These are phyloP conservation scores for Hirschfeldia incana DNA, from an alignment of 345 rosid species.

Conservation along the genomic window DNA sequence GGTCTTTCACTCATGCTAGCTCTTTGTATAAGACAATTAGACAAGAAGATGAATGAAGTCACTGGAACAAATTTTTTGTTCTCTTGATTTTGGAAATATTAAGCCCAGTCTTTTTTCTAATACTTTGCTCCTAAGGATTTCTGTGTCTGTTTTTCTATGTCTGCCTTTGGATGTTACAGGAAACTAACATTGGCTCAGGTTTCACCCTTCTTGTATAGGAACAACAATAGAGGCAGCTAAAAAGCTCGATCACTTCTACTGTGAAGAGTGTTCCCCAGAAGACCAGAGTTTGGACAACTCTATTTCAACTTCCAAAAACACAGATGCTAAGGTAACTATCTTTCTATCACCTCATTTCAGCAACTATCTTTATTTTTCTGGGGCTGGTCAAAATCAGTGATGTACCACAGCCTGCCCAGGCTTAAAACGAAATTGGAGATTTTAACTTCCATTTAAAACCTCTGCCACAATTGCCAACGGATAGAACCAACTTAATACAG, in stretches of 20 bases:
- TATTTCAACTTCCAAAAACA: slow-evolving; percentile 47
- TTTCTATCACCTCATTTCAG: background rate
- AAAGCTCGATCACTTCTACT: slow-evolving; percentile 79
- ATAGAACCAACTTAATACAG: too few species aligned
- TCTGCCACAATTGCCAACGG: background rate
- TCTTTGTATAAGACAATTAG: background rate
- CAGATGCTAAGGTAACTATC: slow-evolving; percentile 69
- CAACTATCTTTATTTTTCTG: background rate
- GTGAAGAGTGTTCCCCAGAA: slow-evolving; percentile 78
- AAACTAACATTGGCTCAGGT: slow-evolving; percentile 78
- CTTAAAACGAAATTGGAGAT: background rate
- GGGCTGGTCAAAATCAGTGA: background rate
- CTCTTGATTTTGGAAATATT: slow-evolving; percentile 6
- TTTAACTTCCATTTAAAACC: background rate
- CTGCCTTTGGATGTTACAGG: slow-evolving; percentile 18
- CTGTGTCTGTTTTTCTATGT: background rate
- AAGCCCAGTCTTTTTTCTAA: background rate
- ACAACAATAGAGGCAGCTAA: slow-evolving; percentile 80
- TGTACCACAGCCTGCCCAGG: background rate
- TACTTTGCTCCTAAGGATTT: background rate
- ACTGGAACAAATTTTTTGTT: background rate
- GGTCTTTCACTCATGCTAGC: slow-evolving; percentile 6
- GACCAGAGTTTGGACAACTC: slow-evolving; percentile 62
- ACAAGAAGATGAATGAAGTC: background rate
- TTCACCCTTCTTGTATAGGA: slow-evolving; percentile 97